Percentiles rank a stretch among this genome's conserved stretches.
Conservation (phyloP, 345 rosid species). For the Hypericum androsaemum region DNA sequence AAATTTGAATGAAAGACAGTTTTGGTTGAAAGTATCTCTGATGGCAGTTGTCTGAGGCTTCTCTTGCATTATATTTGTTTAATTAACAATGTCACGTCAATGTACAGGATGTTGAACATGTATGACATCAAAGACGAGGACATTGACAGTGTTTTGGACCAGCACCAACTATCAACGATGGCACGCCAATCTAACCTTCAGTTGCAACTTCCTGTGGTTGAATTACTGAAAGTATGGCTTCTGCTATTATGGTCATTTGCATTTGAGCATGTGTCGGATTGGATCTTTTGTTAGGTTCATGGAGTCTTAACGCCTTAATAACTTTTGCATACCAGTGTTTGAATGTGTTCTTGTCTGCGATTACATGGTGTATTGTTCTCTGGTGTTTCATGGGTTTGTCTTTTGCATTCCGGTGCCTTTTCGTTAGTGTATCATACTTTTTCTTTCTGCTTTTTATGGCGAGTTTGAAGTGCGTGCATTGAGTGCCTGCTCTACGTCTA, state of each 20-base stretch:
- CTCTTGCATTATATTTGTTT: background rate
- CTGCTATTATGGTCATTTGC: slow-evolving; percentile 7
- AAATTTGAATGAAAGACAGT: too few species aligned
- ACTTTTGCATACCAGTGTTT: too few species aligned
- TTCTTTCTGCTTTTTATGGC: too few species aligned
- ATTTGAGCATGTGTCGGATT: background rate
- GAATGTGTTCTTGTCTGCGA: too few species aligned
- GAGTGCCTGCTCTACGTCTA: too few species aligned
- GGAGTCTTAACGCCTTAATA: too few species aligned
- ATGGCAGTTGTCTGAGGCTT: background rate
- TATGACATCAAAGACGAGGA: slow-evolving; percentile 79
- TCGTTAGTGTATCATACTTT: too few species aligned
- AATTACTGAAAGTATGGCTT: slow-evolving; percentile 65
- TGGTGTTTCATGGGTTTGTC: too few species aligned
- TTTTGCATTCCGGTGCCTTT: too few species aligned
- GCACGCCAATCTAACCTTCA: slow-evolving; percentile 49
- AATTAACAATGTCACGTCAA: background rate
- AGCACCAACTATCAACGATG: slow-evolving; percentile 33
- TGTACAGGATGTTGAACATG: slow-evolving; percentile 71
- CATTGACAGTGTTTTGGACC: slow-evolving; percentile 48
- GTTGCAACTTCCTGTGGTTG: slow-evolving; percentile 76
- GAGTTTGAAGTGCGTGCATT: too few species aligned
- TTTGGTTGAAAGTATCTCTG: background rate
- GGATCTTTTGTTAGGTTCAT: too few species aligned
- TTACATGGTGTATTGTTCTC: too few species aligned